Evolutionary conservation across 495 filamentous ascomycete genomes (phyloP), one percentile per base, ranked within the genome.

Genomic region (Podospora pseudocomata): DNA sequence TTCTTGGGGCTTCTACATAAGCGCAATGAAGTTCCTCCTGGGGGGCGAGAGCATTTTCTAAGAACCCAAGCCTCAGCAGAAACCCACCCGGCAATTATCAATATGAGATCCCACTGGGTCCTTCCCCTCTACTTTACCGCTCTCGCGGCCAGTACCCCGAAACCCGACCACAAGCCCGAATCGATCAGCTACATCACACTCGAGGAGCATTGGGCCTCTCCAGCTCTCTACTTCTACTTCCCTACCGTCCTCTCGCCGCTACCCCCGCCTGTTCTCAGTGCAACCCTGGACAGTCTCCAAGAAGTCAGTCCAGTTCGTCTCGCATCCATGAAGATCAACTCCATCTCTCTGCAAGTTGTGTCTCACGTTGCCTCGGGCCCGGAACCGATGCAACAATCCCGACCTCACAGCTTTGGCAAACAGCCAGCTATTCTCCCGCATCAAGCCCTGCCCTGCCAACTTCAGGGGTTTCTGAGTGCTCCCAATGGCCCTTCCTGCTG

Each of bases 401-500:
- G 30, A 87, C 82, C 70, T 66, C 64, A 5, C 23, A 11, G 18
- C 39, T 49, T 75, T 71, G 28, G 80, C 80, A 15, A 89, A 89
- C 73, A 79, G 89, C 64, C 76, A 86, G 65, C 82, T 89, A 60
- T 70, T 74, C 0, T 81, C 84, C 13, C 79, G 87, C 26, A 62
- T 44, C 0, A 65, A 54, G 13, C 39, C 9, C 63, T 62, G 1
- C 27, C 27, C 60, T 34, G 6, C 34, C 44, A 28, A 57, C 49
- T 80, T 87, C 57, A 83, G 82, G 4, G 87, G 81, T 1, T 85
- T 90, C 61, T 86, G 86, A 4, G 77, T 81, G 4, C 74, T 88
- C 1, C 83, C 86, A 0, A 84, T 86, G 81, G 66, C 64, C 18
- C 67, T 83, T 3, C 82, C 85, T 0, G 55, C 68, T 0, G 79